These are phyloP conservation scores for Neospora caninum DNA, from an alignment of 169 alveolate species.

Conservation along the genomic window DNA sequence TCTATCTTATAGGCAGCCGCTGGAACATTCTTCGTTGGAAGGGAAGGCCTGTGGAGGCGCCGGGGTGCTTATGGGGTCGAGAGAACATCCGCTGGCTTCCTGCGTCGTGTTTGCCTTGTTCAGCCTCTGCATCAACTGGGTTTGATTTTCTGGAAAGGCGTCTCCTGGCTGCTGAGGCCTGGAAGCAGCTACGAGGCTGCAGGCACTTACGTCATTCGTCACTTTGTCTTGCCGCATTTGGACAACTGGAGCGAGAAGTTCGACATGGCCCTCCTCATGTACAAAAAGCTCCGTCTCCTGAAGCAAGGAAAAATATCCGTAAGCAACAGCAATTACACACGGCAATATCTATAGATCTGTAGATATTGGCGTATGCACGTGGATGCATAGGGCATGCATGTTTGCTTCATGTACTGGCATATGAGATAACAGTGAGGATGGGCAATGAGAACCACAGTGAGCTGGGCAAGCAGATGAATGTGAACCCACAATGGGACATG, in stretches of 20 bases:
- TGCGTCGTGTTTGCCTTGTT: neutral
- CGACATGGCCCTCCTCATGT: constrained; percentile 93
- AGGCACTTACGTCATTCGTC: constrained; percentile 92
- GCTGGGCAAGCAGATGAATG: too few relatives aligned
- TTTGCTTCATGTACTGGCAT: too few relatives aligned
- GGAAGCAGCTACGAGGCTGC: constrained; percentile 94
- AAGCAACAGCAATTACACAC: neutral
- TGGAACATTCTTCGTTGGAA: too few relatives aligned
- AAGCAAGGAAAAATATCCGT: constrained; percentile 87
- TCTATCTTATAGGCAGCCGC: too few relatives aligned
- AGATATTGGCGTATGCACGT: neutral
- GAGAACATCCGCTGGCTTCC: too few relatives aligned
- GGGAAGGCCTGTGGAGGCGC: too few relatives aligned
- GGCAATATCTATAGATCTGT: neutral
- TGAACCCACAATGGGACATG: too few relatives aligned
- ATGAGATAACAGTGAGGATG: too few relatives aligned
- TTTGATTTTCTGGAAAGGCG: constrained; percentile 79
- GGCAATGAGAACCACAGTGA: too few relatives aligned
- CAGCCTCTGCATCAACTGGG: constrained; percentile 86
- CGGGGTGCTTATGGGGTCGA: too few relatives aligned
- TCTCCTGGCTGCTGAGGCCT: constrained; percentile 83
- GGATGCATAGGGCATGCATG: neutral
- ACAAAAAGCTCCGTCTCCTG: constrained; percentile 92
- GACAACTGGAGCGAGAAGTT: constrained; percentile 92
- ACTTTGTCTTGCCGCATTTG: constrained; percentile 94